A percentile compares a stretch with the other conserved stretches of the same genome.
phyloP scores from a whole-genome alignment of 2,329 filamentous ascomycete genomes.

The Lecanicillium sp. region DNA sequence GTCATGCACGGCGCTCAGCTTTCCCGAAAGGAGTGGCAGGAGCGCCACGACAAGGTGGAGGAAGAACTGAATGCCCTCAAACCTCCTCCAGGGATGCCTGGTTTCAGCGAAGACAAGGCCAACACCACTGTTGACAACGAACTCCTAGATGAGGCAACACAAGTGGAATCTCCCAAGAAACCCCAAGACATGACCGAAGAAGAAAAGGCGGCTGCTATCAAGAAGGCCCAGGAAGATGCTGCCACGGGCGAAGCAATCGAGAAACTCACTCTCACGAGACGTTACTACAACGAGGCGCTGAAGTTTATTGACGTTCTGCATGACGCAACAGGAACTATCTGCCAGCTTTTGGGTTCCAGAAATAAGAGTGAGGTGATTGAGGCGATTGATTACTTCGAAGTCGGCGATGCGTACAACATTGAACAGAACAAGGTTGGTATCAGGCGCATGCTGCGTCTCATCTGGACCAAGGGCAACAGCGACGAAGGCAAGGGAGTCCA shows the following conservation, averaged over 20 bases:
- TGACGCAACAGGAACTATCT: slow-evolving; percentile 70
- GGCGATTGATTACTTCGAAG: slow-evolving; percentile 96
- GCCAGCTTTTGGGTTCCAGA: slow-evolving; percentile 81
- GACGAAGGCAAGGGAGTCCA: slow-evolving; percentile 98
- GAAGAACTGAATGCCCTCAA: slow-evolving; percentile 73
- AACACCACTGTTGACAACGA: slow-evolving; percentile 67
- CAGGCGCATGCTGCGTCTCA: slow-evolving; percentile 87
- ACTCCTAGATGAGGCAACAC: slow-evolving; percentile 82
- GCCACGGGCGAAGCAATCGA: slow-evolving; percentile 83
- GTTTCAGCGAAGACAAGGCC: slow-evolving; percentile 48
- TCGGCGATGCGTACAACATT: slow-evolving; percentile 92
- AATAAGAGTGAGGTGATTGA: slow-evolving; percentile 99
- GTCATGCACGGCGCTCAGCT: slow-evolving; percentile 86
- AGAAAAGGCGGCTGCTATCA: slow-evolving; percentile 63
- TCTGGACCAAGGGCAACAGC: slow-evolving; percentile 99
- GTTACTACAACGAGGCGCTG: slow-evolving; percentile 90
- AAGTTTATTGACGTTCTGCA: slow-evolving; percentile 91
- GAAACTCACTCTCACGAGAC: slow-evolving; percentile 77
- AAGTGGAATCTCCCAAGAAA: slow-evolving; percentile 64
- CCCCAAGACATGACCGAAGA: slow-evolving; percentile 66
- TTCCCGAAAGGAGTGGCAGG: slow-evolving; percentile 76
- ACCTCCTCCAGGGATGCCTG: slow-evolving; percentile 65
- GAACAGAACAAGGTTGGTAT: slow-evolving; percentile 90
- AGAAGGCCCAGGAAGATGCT: slow-evolving; percentile 78
- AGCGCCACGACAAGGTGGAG: slow-evolving; percentile 74